These are phyloP conservation scores for Macrolepiota fuliginosa DNA, from an alignment of 768 basidiomycete species.

Conservation along the genomic window DNA sequence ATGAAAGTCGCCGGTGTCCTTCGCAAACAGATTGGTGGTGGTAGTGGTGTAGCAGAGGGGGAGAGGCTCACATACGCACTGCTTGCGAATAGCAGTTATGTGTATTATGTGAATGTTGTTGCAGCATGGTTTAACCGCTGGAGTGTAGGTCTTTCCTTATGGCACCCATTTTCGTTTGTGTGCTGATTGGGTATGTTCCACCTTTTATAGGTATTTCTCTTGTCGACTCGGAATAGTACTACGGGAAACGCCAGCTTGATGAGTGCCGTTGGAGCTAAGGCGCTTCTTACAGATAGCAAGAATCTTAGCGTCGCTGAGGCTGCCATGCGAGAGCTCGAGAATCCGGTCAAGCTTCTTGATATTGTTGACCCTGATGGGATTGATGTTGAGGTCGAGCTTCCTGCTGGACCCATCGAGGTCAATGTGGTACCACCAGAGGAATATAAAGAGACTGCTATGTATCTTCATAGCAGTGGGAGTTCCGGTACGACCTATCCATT, in stretches of 20 bases:
- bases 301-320: conserved; percentile 2
- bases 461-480: conserved; percentile 14
- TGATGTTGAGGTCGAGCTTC: background rate
- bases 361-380: background rate
- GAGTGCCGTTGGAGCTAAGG: conserved; percentile 7
- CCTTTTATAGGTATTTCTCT: conserved; percentile 4
- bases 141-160: background rate
- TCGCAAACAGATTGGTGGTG: background rate
- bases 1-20: background rate
- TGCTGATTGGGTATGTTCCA: background rate
- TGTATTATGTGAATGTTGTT: conserved; percentile 10
- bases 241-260: conserved; percentile 7
- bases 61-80: background rate
- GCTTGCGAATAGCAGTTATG: conserved; percentile 12
- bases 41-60: background rate
- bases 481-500: background rate
- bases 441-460: conserved; percentile 5
- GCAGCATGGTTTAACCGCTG: conserved; percentile 13
- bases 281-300: conserved; percentile 8
- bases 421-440: background rate
- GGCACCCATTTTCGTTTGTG: background rate
- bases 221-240: conserved; percentile 11
- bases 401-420: background rate
- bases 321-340: background rate
- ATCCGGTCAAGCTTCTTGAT: background rate